These are phyloP conservation scores for Begonia masoniana DNA, from an alignment of 306 rosid genomes.

Conservation along the genomic window DNA sequence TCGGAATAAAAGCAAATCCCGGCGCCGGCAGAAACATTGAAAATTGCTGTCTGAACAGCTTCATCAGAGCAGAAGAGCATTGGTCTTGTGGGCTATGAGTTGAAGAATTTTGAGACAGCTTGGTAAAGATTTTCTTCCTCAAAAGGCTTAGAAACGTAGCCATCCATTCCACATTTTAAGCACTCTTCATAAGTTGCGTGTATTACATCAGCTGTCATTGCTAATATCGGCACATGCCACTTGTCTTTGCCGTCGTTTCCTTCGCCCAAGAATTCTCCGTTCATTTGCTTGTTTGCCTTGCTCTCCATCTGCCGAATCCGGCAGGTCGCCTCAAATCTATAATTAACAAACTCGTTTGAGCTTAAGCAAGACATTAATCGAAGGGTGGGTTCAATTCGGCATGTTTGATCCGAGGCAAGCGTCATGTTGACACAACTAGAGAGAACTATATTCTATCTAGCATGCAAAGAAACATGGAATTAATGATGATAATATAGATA, in stretches of 20 bases:
- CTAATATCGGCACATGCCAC: slow-evolving; percentile 77
- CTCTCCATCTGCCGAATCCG: slow-evolving; percentile 67
- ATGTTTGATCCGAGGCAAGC: too few species aligned
- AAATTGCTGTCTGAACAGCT: slow-evolving; percentile 1
- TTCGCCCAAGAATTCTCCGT: slow-evolving; percentile 22
- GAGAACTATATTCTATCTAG: too few species aligned
- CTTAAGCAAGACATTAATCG: too few species aligned
- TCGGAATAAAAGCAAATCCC: too few species aligned
- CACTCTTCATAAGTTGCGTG: slow-evolving; percentile 85
- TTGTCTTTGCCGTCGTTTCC: slow-evolving; percentile 17
- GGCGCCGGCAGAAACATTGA: not conserved
- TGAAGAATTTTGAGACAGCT: slow-evolving; percentile 71
- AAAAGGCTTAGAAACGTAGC: slow-evolving; percentile 90
- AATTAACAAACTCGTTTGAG: not conserved
- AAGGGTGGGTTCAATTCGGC: too few species aligned
- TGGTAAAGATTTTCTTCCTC: slow-evolving; percentile 92
- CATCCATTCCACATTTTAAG: slow-evolving; percentile 86
- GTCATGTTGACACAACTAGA: too few species aligned
- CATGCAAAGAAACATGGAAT: too few species aligned
- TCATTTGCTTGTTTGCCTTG: slow-evolving; percentile 34
- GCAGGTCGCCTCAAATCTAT: slow-evolving; percentile 80
- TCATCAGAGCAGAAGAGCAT: not conserved
- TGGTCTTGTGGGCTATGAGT: slow-evolving; percentile 13
- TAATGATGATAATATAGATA: too few species aligned
- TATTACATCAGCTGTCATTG: slow-evolving; percentile 97